Evolutionary conservation across 2,329 filamentous ascomycete genomes (phyloP).

Genomic region (Nigrospora sphaerica): DNA sequence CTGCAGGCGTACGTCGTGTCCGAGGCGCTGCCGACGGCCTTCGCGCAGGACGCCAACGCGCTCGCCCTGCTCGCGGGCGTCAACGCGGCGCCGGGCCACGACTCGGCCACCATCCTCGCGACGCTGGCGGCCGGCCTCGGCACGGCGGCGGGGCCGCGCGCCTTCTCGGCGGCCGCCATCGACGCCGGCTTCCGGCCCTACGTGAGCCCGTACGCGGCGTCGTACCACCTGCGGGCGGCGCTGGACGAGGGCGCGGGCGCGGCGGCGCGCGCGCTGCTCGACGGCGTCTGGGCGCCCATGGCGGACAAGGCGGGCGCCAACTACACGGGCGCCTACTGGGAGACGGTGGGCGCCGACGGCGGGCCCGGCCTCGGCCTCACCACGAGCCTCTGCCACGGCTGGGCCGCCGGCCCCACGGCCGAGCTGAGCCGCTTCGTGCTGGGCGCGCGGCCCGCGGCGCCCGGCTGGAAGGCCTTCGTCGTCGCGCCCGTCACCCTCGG

Average conservation of each 20-base stretch:
- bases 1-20: constrained; percentile 19
- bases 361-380: constrained; percentile 14
- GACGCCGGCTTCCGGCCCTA: constrained; percentile 2
- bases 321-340: constrained; percentile 23
- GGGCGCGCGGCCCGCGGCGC: constrained; percentile 11
- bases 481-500: constrained; percentile 12
- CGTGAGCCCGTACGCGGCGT: constrained; percentile 13
- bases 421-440: constrained; percentile 22
- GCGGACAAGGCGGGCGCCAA: constrained; percentile 13
- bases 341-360: constrained; percentile 16
- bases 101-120: constrained; percentile 9
- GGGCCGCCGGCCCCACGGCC: constrained; percentile 23
- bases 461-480: constrained; percentile 14
- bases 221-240: constrained; percentile 23
- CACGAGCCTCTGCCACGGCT: constrained; percentile 26
- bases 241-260: constrained; percentile 7
- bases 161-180: constrained; percentile 1
- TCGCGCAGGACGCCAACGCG: constrained; percentile 23
- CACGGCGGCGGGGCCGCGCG: constrained; percentile 5
- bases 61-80: constrained; percentile 23
- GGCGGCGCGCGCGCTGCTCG: constrained; percentile 8
- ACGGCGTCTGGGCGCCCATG: constrained; percentile 19
- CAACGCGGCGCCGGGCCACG: constrained; percentile 5
- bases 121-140: constrained; percentile 7
- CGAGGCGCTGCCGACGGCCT: constrained; percentile 8